Evolutionary conservation across 2,329 filamentous ascomycete genomes (phyloP), one percentile per base, ranked within the genome.

Genomic region (Pseudogymnoascus sp.): DNA sequence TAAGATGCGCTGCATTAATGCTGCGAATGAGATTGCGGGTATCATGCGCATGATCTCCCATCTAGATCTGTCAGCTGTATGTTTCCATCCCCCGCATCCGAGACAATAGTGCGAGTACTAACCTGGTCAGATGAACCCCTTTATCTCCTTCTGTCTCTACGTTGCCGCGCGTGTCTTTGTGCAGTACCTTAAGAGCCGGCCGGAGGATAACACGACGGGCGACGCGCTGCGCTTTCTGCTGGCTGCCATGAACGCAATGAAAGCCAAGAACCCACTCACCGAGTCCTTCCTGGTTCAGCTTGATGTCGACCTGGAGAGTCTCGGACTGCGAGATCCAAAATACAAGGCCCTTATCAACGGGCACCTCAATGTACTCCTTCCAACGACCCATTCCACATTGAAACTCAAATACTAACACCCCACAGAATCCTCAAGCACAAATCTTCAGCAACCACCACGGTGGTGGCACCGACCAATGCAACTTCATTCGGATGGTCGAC

Each of bases 11-110:
- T 97, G 94, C 68, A 90, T 97, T 61, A 91, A 91, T 19, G 91
- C 92, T 10, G 94, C 94, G 26, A 91, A 92, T 61, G 92, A 96
- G 70, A 95, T 96, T 69, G 89, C 92, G 7, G 92, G 85, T 66
- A 92, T 96, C 64, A 97, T 97, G 94, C 86, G 90, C 62, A 91
- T 92, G 82, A 87, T 96, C 61, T 92, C 90, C 58, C 92, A 96
- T 71, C 79, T 92, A 71, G 94, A 99, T 70, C 77, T 96, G 58
- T 84, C 89, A 52, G 75, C 82, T 61, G 92, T 96, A 81, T 75
- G 89, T 71, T 38, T 19, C 39, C 41, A 48, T 38, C 30, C 10
- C 30, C 26, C 1, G n/a, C 26, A 15, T n/a, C 26, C 1, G 26
- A 52, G 30, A 52, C 0, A 12, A 18, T 18, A 52, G 2, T 7